Conservation (phyloP, 2,329 filamentous ascomycete genomes). For the Albifimbria verrucaria region DNA sequence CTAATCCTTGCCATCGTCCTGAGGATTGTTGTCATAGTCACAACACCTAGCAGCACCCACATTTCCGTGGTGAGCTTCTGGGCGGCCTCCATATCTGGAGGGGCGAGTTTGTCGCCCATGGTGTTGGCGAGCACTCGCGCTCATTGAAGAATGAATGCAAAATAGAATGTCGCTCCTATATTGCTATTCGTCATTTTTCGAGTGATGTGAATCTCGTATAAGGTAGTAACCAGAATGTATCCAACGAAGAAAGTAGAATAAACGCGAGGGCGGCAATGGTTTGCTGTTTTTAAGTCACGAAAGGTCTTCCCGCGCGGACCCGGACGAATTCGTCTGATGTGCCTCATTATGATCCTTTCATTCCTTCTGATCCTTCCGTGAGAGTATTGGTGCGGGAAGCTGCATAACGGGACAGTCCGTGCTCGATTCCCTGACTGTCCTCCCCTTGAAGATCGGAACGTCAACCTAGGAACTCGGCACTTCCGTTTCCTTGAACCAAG, state of each 20-base stretch:
- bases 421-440: background rate
- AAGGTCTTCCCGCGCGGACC: background rate
- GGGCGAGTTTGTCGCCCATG: background rate
- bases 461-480: no score
- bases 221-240: background rate
- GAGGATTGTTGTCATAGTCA: background rate
- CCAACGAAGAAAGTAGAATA: background rate
- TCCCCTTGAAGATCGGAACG: background rate
- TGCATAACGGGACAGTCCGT: background rate
- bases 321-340: background rate
- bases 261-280: background rate
- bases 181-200: background rate
- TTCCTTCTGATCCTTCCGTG: background rate
- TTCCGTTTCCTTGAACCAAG: no score
- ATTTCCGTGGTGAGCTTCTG: background rate
- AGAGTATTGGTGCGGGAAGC: background rate
- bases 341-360: background rate
- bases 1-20: background rate
- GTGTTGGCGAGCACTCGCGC: background rate
- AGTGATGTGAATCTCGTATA: background rate
- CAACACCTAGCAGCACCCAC: background rate
- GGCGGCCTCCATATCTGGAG: background rate
- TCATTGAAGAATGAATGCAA: background rate
- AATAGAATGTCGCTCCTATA: background rate
- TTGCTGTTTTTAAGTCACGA: background rate